These are phyloP conservation scores for Vigna trinervia DNA, from an alignment of 306 rosid genomes.

Conservation along the genomic window DNA sequence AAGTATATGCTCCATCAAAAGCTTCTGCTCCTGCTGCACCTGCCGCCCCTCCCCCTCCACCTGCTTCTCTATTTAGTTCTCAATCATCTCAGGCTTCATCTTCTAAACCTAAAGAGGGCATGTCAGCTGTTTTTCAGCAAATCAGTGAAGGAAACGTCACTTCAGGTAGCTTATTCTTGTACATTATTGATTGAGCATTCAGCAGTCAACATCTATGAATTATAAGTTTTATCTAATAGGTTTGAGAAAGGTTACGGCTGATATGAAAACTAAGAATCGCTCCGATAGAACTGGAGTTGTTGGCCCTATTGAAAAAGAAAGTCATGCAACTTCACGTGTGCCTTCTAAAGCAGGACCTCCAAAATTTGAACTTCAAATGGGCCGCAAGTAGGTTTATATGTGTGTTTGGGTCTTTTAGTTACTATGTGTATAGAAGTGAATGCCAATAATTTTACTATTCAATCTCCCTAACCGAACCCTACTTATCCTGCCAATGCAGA, in stretches of 20 bases:
- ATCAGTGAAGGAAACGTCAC: slow-evolving; percentile 70
- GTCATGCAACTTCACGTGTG: slow-evolving; percentile 56
- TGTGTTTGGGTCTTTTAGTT: slow-evolving; percentile 5
- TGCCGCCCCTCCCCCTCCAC: slow-evolving; percentile 86
- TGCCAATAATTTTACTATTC: slow-evolving; percentile 26
- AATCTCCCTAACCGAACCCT: slow-evolving; percentile 27
- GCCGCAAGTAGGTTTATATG: slow-evolving; percentile 81
- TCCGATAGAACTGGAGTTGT: slow-evolving; percentile 83
- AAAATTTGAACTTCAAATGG: slow-evolving; percentile 96
- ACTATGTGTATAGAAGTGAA: slow-evolving; percentile 33
- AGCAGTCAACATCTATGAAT: slow-evolving; percentile 35
- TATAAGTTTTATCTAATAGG: slow-evolving; percentile 54
- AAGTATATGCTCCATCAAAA: slow-evolving; percentile 64
- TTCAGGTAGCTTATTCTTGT: slow-evolving; percentile 61
- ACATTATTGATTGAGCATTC: slow-evolving; percentile 25
- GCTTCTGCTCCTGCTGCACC: slow-evolving; percentile 68
- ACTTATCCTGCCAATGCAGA: slow-evolving; percentile 50
- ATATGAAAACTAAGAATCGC: slow-evolving; percentile 94
- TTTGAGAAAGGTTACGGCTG: slow-evolving; percentile 86
- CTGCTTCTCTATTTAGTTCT: slow-evolving; percentile 84
- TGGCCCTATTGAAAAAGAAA: slow-evolving; percentile 61
- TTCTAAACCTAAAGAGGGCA: slow-evolving; percentile 78
- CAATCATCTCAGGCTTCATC: slow-evolving; percentile 86
- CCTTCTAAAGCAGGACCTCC: slow-evolving; percentile 84
- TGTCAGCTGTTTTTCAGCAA: slow-evolving; percentile 94